Evolutionary conservation across 2,329 filamentous ascomycete species (phyloP), one percentile per base, ranked within the genome.

Genomic region (Orbilia javanica): DNA sequence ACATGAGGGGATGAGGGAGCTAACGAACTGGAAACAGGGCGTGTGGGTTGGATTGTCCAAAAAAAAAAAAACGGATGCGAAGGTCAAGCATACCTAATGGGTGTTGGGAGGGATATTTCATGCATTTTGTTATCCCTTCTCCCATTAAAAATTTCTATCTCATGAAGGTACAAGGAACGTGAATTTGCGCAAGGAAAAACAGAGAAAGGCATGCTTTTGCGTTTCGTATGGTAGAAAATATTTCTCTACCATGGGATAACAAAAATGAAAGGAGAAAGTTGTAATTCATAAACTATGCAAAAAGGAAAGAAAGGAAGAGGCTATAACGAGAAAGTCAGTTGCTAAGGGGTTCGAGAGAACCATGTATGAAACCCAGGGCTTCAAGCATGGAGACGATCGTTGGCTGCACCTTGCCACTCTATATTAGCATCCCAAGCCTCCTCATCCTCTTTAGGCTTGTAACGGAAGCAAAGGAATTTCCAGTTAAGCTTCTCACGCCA

Each of bases 381-480:
- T 68, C 42, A 78, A 42, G 74, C 74, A 42, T 71, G 68, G n/a
- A 78, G 62, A 20, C 67, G 60, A 15, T 78, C 74, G 20, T 72
- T 78, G 1, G 29, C 50, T 8, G 50, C 46, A 5, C 74, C 74
- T 11, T 72, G 20, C 67, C 67, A 78, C 29, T 78, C 67, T 20
- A 78, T 39, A 5, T 55, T 46, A 0, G 62, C 62, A 42, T 72
- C 25, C 74, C 74, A 78, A 11, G n/a, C 39, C 2, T 57, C 63
- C n/a, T 65, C 69, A 81, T 67, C 48, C 77, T 84, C 83, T 70
- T 84, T 85, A 46, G 87, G 86, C 83, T 89, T 88, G 88, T 89
- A 93, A 83, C 94, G 90, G 92, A 92, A 95, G 66, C 90, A 91
- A 82, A 94, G 85, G 83, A 94, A 88, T 84, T 92, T 93, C 93